These are phyloP conservation scores for Cenococcum geophilum DNA, from an alignment of 495 filamentous ascomycete species.

Conservation along the genomic window DNA sequence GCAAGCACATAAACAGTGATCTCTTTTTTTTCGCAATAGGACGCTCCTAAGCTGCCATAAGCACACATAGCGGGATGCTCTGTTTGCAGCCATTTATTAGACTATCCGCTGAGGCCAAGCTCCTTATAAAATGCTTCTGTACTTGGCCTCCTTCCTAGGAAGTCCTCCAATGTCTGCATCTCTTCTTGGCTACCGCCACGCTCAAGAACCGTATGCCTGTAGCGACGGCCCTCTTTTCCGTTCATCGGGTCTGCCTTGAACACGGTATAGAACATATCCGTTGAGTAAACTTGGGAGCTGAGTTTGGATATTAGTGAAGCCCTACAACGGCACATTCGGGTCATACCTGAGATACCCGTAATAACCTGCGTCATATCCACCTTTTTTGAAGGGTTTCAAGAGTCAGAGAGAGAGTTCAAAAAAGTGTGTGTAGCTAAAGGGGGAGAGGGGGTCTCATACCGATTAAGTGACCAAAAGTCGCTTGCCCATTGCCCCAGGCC, in stretches of 20 bases:
- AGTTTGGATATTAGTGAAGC: neutral
- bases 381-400: no score
- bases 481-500: slow-evolving; percentile 60
- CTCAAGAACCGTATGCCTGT: slow-evolving; percentile 68
- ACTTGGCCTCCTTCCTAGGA: slow-evolving; percentile 65
- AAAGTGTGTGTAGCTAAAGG: no score
- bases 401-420: no score
- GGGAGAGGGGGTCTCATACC: slow-evolving; percentile 30
- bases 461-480: slow-evolving; percentile 67
- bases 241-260: slow-evolving; percentile 72
- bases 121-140: slow-evolving; percentile 71
- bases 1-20: no score
- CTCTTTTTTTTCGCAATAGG: no score
- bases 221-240: slow-evolving; percentile 56
- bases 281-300: slow-evolving; percentile 59
- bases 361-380: slow-evolving; percentile 30
- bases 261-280: slow-evolving; percentile 74
- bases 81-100: neutral
- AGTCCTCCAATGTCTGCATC: slow-evolving; percentile 66
- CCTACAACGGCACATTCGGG: neutral
- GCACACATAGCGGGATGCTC: no score
- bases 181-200: slow-evolving; percentile 67
- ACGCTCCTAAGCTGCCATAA: no score
- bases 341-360: slow-evolving; percentile 63
- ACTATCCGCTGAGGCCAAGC: slow-evolving; percentile 47